Evolutionary conservation across 2,329 filamentous ascomycete genomes (phyloP), one percentile per base, ranked within the genome.

Genomic region (Venturia pyrina): DNA sequence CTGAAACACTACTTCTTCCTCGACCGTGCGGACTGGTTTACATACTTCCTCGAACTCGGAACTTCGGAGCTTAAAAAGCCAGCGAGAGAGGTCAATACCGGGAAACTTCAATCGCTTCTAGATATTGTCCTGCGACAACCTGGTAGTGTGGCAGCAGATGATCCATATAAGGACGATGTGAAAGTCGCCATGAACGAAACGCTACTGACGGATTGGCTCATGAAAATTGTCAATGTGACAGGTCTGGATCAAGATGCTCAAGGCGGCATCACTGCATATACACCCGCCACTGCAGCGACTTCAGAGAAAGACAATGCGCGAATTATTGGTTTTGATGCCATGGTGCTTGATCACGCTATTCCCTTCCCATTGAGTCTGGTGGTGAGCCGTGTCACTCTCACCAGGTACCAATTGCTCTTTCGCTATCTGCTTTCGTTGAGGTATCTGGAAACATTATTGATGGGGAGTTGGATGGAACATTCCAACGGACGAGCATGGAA

Each of bases 1-100:
- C 81, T 99, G 48, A 99, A 99, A 75, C 95, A 99, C 77, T 99
- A 99, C 79, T 99, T 98, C 81, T 99, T 99, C 81, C 87, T 99
- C 68, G 93, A 98, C 71, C 89, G 93, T 10, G 97, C 95, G 43
- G 95, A 99, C 75, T 99, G 96, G 80, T 98, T 99, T 77, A 92
- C 92, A 2, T 96, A 98, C 77, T 99, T 99, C 75, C 87, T 99
- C 67, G 95, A 99, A 74, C 86, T 99, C 24, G 88, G 91, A 65
- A 83, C 89, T 40, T 93, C 92, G 0, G 95, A 99, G 77, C 82
- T 99, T 67, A 89, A 91, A 72, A 97, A 97, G 74, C 89, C 90
- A 41, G 90, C 93, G 67, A 91, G 91, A 74, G 84, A 84, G 65
- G 92, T 98, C 76, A 99, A 98, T 73, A 90, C 90, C 65, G 87